Evolutionary conservation across 345 rosid genomes (phyloP).

Genomic region (Reutealis trisperma): DNA sequence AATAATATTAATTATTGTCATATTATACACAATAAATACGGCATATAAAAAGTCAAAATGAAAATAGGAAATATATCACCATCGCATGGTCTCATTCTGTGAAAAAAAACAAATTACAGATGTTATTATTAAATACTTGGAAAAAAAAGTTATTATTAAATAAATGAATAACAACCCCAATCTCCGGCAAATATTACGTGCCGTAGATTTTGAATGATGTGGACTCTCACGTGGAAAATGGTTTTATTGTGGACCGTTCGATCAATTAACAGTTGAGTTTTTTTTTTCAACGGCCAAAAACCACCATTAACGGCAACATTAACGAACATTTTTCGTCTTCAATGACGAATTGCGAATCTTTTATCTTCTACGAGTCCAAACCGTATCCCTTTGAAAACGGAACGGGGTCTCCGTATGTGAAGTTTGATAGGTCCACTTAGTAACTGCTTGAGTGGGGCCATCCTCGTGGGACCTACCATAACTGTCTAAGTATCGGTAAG

Average conservation of each 20-base stretch:
- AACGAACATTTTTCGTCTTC: conserved; percentile 36
- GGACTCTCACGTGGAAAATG: conserved; percentile 24
- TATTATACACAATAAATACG: no score
- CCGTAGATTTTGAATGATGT: conserved; percentile 15
- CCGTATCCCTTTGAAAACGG: conserved; percentile 27
- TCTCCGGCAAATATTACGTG: conserved; percentile 39
- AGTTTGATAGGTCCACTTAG: neutral
- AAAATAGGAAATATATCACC: no score
- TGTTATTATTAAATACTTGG: no score
- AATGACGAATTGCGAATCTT: conserved; percentile 3
- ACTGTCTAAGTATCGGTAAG: no score
- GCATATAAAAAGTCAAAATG: no score
- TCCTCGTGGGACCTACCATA: neutral
- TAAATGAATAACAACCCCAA: conserved; percentile 22
- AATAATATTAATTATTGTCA: no score
- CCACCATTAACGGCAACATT: conserved; percentile 55
- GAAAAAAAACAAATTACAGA: no score
- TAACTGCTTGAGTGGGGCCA: neutral
- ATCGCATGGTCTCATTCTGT: no score
- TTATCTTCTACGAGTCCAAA: neutral
- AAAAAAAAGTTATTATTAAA: no score
- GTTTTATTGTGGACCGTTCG: conserved; percentile 8
- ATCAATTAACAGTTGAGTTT: neutral
- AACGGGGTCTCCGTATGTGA: neutral
- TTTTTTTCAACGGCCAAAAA: conserved; percentile 33